A percentile compares a stretch with the other conserved stretches of the same genome.
Evolutionary conservation across 352 stramenopile genomes (phyloP).

Genomic region (Globisporangium uncinulatum): DNA sequence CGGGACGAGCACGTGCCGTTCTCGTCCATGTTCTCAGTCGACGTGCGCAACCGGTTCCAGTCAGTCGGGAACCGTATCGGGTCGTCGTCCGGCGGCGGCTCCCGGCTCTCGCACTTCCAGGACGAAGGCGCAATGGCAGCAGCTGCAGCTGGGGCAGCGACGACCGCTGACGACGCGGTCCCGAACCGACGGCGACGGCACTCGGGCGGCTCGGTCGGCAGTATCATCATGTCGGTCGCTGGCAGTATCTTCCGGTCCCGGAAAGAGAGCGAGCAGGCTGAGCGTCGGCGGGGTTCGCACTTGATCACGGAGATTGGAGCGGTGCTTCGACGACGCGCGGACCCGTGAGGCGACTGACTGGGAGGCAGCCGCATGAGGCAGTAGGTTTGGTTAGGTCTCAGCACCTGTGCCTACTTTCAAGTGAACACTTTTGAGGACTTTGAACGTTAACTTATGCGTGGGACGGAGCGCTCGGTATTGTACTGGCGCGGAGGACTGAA

Average conservation of each 20-base stretch:
- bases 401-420: not conserved
- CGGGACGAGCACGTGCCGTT: conserved; percentile 56
- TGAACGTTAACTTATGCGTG: conserved; percentile 13
- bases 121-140: conserved; percentile 8
- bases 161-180: conserved; percentile 4
- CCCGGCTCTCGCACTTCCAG: conserved; percentile 10
- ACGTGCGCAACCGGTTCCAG: conserved; percentile 38
- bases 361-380: too few relatives aligned
- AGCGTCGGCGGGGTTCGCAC: conserved; percentile 36
- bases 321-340: conserved; percentile 4
- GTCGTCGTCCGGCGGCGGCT: conserved; percentile 33
- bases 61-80: conserved; percentile 26
- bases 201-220: conserved; percentile 51
- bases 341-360: conserved; percentile 4
- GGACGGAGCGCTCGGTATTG: not conserved
- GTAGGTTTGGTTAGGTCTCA: not conserved
- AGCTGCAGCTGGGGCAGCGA: conserved; percentile 5
- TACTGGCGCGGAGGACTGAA: not conserved
- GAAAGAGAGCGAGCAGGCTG: conserved; percentile 24
- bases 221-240: conserved; percentile 51
- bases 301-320: conserved; percentile 38
- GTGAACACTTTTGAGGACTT: not conserved
- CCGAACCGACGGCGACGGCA: conserved; percentile 19
- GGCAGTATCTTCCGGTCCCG: conserved; percentile 38
- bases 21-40: conserved; percentile 62